Evolutionary conservation across 2,329 filamentous ascomycete genomes (phyloP).

Genomic region (Penicillium psychrosexuale): DNA sequence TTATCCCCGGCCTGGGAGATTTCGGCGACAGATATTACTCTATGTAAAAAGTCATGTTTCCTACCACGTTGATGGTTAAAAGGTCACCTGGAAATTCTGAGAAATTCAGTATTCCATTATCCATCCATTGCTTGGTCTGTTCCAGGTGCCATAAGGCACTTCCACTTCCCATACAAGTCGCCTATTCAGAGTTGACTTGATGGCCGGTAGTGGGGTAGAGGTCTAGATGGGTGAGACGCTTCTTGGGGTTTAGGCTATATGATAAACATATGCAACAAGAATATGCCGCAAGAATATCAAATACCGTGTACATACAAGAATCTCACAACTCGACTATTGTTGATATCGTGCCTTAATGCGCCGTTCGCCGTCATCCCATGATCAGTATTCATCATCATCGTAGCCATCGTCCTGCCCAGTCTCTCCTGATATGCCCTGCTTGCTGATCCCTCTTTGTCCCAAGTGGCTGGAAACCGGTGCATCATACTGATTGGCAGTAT

Average conservation of each 20-base stretch:
- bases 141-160: background rate
- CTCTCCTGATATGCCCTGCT: conserved; percentile 17
- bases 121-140: background rate
- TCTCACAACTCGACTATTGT: conserved; percentile 10
- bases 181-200: background rate
- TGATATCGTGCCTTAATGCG: conserved; percentile 17
- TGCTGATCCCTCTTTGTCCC: conserved; percentile 20
- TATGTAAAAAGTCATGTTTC: conserved; percentile 53
- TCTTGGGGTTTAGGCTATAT: conserved; percentile 1
- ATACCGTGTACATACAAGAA: conserved; percentile 10
- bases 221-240: conserved; percentile 1
- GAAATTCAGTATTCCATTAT: background rate
- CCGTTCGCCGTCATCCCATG: conserved; percentile 19
- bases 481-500: conserved; percentile 46
- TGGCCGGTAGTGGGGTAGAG: background rate
- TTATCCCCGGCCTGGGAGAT: conserved; percentile 88
- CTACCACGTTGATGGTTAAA: background rate
- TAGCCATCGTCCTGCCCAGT: conserved; percentile 20
- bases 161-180: conserved; percentile 2
- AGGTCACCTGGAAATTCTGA: conserved; percentile 2
- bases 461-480: conserved; percentile 15
- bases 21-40: conserved; percentile 97
- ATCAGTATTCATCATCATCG: conserved; percentile 37
- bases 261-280: conserved; percentile 1
- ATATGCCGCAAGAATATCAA: conserved; percentile 1